phyloP scores from a whole-genome alignment of 345 rosid species.

The Combretum micranthum region DNA sequence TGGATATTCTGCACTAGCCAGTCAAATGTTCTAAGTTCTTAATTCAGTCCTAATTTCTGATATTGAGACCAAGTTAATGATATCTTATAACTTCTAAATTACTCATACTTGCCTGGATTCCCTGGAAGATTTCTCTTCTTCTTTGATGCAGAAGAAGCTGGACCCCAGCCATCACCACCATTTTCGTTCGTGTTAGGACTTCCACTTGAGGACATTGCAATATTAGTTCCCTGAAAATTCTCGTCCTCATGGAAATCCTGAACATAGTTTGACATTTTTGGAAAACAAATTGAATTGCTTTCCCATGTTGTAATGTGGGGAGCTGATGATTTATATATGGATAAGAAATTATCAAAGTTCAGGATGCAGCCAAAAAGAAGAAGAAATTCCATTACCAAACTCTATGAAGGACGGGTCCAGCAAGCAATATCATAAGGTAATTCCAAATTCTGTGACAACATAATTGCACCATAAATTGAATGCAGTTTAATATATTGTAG shows the following conservation, averaged over 20 bases:
- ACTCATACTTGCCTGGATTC: conserved; percentile 38
- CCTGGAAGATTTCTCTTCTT: conserved; percentile 56
- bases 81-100: not conserved
- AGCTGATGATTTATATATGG: conserved; percentile 19
- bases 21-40: not conserved
- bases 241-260: conserved; percentile 45
- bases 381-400: conserved; percentile 19
- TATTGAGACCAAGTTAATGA: not conserved
- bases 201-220: conserved; percentile 31
- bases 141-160: conserved; percentile 18
- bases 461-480: conserved; percentile 5
- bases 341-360: conserved; percentile 1
- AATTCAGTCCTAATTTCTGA: not conserved
- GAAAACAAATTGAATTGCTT: not conserved
- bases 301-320: conserved; percentile 6
- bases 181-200: conserved; percentile 29
- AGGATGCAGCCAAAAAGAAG: conserved; percentile 30
- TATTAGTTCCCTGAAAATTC: conserved; percentile 25
- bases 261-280: conserved; percentile 36
- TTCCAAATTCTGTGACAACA: conserved; percentile 25
- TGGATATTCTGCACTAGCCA: too few relatives aligned
- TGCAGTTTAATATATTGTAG: conserved; percentile 5
- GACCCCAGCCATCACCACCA: conserved; percentile 20
- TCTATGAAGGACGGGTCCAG: conserved; percentile 24
- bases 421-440: conserved; percentile 8